phyloP scores from a whole-genome alignment of 345 rosid genomes.

The Citrus australasica region DNA sequence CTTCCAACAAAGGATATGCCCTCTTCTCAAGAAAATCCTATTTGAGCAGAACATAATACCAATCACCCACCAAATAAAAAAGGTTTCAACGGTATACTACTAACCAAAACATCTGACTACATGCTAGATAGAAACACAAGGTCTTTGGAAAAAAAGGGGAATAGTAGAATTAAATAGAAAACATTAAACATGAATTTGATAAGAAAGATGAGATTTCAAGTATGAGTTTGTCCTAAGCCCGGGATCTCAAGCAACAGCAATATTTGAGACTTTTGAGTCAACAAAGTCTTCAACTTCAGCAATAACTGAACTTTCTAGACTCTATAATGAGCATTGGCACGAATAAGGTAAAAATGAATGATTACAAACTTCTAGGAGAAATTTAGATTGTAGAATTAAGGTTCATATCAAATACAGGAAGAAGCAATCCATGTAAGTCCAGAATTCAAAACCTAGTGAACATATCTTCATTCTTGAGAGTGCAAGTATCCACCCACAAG shows the following conservation, averaged over 20 bases:
- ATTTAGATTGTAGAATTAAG: not conserved
- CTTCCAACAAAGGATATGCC: slow-evolving; percentile 87
- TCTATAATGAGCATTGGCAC: not conserved
- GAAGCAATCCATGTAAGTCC: not conserved
- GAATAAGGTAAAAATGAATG: not conserved
- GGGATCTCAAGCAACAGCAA: not conserved
- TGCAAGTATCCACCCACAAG: not conserved
- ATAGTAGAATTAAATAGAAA: not conserved
- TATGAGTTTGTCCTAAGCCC: not conserved
- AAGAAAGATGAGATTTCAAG: not conserved
- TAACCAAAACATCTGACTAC: not conserved
- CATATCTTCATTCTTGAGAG: not conserved
- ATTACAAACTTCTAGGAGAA: not conserved
- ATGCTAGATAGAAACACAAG: not conserved
- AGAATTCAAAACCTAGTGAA: not conserved
- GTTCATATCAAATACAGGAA: not conserved
- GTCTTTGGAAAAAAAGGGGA: not conserved
- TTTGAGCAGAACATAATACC: slow-evolving; percentile 8
- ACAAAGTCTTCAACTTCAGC: not conserved
- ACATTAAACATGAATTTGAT: not conserved
- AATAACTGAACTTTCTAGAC: not conserved
- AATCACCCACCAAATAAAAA: not conserved
- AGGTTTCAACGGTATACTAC: not conserved
- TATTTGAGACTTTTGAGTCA: not conserved
- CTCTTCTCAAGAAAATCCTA: slow-evolving; percentile 76